Conservation (phyloP, 2,329 filamentous ascomycete species). For the Zymoseptoria pseudotritici region DNA sequence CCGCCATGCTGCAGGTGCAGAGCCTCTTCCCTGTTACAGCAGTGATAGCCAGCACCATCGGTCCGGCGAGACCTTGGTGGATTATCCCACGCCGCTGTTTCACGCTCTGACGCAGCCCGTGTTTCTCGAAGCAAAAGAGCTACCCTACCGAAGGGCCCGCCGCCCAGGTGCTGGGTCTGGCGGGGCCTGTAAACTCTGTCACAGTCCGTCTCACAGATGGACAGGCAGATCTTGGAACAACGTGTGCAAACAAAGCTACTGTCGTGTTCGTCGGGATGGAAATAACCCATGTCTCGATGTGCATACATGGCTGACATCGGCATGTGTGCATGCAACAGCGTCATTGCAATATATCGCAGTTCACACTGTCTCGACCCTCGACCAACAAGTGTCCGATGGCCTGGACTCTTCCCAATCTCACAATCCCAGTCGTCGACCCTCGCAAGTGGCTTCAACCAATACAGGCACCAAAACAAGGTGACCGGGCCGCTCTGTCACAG, state of each 20-base stretch:
- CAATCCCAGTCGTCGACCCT: not conserved
- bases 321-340: not conserved
- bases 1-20: not conserved
- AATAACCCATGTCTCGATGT: not conserved
- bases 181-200: not conserved
- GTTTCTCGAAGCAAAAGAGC: not conserved
- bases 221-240: not conserved
- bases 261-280: not conserved
- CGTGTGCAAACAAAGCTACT: not conserved
- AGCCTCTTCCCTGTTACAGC: not conserved
- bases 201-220: not conserved
- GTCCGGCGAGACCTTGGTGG: not conserved
- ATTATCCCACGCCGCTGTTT: conserved; percentile 17
- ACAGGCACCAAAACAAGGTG: not conserved
- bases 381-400: not conserved
- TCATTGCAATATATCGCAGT: not conserved
- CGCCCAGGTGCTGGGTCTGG: not conserved
- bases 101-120: conserved; percentile 11
- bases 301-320: not conserved
- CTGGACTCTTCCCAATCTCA: not conserved
- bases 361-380: not conserved
- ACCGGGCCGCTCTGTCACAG: not conserved
- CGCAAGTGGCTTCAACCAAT: not conserved
- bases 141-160: not conserved
- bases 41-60: not conserved